These are phyloP conservation scores for Coniosporium tulheliwenetii DNA, from an alignment of 2,329 filamentous ascomycete species.

Conservation along the genomic window DNA sequence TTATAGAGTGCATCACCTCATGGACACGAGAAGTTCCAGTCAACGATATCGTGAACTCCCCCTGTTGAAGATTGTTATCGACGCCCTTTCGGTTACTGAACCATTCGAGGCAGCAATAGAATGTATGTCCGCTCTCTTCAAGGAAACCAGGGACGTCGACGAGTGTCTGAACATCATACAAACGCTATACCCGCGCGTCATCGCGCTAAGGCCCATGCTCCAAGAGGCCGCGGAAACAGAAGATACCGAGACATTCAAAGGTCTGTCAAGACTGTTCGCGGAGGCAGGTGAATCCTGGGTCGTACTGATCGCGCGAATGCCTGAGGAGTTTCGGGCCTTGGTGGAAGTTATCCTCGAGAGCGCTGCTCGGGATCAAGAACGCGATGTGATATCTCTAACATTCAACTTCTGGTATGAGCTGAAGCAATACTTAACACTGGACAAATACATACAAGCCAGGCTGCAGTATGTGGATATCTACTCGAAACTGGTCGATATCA, in stretches of 20 bases:
- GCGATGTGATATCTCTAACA: slow-evolving; percentile 82
- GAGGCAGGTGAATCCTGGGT: slow-evolving; percentile 94
- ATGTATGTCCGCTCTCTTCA: slow-evolving; percentile 80
- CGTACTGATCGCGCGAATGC: slow-evolving; percentile 73
- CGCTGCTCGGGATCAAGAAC: slow-evolving; percentile 70
- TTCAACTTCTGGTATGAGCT: slow-evolving; percentile 98
- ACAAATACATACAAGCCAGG: slow-evolving; percentile 73
- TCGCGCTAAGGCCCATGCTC: slow-evolving; percentile 64
- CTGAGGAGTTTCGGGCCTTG: slow-evolving; percentile 63
- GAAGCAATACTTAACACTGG: slow-evolving; percentile 87
- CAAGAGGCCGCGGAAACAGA: slow-evolving; percentile 60
- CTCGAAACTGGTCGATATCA: slow-evolving; percentile 78
- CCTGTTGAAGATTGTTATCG: slow-evolving; percentile 65
- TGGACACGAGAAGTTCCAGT: slow-evolving; percentile 92
- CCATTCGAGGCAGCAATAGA: slow-evolving; percentile 83
- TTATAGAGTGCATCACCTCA: slow-evolving; percentile 90
- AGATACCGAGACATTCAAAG: slow-evolving; percentile 74
- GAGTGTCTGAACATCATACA: slow-evolving; percentile 74
- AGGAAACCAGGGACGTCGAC: slow-evolving; percentile 86
- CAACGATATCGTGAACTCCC: slow-evolving; percentile 68
- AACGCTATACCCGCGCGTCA: slow-evolving; percentile 63
- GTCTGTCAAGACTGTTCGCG: slow-evolving; percentile 76
- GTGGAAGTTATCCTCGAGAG: slow-evolving; percentile 91
- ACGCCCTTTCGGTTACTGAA: slow-evolving; percentile 56
- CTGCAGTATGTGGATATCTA: slow-evolving; percentile 67